Evolutionary conservation across 495 filamentous ascomycete species (phyloP), one percentile per base, ranked within the genome.

Genomic region (Aspergillus homomorphus): DNA sequence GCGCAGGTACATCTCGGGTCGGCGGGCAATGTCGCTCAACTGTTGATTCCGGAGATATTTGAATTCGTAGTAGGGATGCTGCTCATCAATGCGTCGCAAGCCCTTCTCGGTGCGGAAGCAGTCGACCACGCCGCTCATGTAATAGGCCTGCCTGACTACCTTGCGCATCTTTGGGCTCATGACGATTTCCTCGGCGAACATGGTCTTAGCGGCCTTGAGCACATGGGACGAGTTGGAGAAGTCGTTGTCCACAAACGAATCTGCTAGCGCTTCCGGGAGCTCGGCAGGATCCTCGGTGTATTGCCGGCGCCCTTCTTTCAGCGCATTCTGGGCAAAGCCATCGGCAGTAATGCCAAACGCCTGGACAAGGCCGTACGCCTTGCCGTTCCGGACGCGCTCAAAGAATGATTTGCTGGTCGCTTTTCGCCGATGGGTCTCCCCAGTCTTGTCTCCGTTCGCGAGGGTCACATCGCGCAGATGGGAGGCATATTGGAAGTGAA

Each of bases 11-110:
- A 95, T 80, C 62, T 96, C 93, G 10, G 94, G 94, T 18, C 87
- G 85, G 20, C 81, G 82, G 7, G 90, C 89, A 60, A 98, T 84
- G 58, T 94, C 87, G 33, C 75, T 77, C 53, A 97, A 83, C 46
- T 86, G 88, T 67, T 96, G 91, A 63, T 94, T 89, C 41, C 89
- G 83, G 18, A 98, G 85, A 59, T 98, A 98, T 66, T 98, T 98
- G 76, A 98, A 92, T 69, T 96, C 94, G 69, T 96, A 96, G 71
- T 94, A 98, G 0, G 90, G 91, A 66, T 97, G 90, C 33, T 96
- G 85, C 51, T 98, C 95, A 59, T 96, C 93, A 64, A 98, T 98
- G 65, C 89, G 88, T 33, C 87, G 87, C n/a, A 95, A 77, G 24
- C 94, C 94, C 69, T 97, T 98, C 48, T 96, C 92, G 9, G 94